Evolutionary conservation across 371 early-diverging fungal genomes (phyloP).

Genomic region (Zopfochytrium polystomum): DNA sequence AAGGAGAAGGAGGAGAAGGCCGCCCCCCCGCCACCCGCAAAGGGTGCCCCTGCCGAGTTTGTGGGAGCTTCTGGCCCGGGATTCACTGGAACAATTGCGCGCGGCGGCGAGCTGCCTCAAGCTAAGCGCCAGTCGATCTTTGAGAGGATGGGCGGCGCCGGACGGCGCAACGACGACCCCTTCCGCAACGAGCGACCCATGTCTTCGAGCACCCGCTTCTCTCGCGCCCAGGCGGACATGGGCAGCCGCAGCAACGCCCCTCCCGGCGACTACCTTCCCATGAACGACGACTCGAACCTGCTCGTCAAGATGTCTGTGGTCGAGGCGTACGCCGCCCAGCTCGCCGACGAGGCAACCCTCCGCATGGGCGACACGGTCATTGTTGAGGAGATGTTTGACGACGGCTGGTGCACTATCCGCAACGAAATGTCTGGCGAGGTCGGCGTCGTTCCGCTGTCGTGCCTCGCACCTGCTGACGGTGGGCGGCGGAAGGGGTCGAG

Average conservation of each 20-base stretch:
- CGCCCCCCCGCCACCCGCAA: constrained; percentile 1
- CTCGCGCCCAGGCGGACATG: not conserved
- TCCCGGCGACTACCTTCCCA: constrained; percentile 2
- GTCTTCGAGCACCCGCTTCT: too few species aligned
- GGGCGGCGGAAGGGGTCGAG: not conserved
- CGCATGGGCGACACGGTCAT: constrained; percentile 33
- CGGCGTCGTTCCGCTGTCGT: constrained; percentile 39
- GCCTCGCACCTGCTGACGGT: constrained; percentile 23
- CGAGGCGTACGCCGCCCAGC: constrained; percentile 33
- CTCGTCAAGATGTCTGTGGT: constrained; percentile 31
- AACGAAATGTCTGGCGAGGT: constrained; percentile 33
- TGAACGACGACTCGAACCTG: not conserved
- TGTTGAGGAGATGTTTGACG: constrained; percentile 41
- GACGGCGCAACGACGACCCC: not conserved
- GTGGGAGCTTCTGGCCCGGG: not conserved
- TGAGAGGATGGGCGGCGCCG: not conserved
- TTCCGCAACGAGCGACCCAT: too few species aligned
- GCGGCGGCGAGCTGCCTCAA: constrained; percentile 6
- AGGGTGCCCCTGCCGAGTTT: constrained; percentile 3
- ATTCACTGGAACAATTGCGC: constrained; percentile 20
- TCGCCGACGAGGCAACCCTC: constrained; percentile 36
- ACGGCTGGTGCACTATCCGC: constrained; percentile 40
- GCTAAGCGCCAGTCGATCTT: not conserved
- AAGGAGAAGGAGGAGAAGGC: not conserved
- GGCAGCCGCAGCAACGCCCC: not conserved